Evolutionary conservation across 805 yeast genomes (phyloP).

Genomic region (Candida dendrica): DNA sequence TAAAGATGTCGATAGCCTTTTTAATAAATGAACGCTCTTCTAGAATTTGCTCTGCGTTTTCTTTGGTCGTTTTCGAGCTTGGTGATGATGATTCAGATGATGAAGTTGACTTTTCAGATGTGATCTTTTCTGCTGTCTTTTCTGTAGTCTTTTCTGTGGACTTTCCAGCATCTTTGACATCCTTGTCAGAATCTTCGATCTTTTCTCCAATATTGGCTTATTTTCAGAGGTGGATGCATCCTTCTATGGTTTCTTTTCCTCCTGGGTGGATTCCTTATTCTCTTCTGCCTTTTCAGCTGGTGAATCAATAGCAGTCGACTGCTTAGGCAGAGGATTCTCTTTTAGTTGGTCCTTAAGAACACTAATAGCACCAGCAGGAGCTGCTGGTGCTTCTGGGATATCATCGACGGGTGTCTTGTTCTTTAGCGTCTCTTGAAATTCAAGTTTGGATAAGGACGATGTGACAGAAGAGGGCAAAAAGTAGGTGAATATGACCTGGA

Average conservation of each 20-base stretch:
- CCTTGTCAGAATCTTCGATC: not conserved
- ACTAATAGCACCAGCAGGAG: not conserved
- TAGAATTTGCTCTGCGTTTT: not conserved
- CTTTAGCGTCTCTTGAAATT: conserved; percentile 1
- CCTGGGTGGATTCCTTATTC: not conserved
- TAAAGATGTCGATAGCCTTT: conserved; percentile 13
- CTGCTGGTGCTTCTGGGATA: not conserved
- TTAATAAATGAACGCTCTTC: conserved; percentile 8
- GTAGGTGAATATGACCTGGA: conserved; percentile 7
- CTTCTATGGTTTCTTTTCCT: not conserved
- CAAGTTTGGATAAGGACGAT: conserved; percentile 1
- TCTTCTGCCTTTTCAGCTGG: not conserved
- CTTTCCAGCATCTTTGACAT: not conserved
- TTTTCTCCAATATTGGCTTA: no score
- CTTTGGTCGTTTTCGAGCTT: not conserved
- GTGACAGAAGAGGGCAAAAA: conserved; percentile 4
- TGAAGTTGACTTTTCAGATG: not conserved
- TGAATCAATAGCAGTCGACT: no score
- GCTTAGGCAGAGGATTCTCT: no score
- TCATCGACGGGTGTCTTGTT: not conserved
- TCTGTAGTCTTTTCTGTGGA: not conserved
- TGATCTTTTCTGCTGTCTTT: no score
- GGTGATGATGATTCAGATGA: not conserved
- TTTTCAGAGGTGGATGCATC: no score
- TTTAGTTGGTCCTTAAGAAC: no score